Base-by-base conservation (phyloP, 2,329 filamentous ascomycete species). In the Pseudocercospora crystallina region DNA sequence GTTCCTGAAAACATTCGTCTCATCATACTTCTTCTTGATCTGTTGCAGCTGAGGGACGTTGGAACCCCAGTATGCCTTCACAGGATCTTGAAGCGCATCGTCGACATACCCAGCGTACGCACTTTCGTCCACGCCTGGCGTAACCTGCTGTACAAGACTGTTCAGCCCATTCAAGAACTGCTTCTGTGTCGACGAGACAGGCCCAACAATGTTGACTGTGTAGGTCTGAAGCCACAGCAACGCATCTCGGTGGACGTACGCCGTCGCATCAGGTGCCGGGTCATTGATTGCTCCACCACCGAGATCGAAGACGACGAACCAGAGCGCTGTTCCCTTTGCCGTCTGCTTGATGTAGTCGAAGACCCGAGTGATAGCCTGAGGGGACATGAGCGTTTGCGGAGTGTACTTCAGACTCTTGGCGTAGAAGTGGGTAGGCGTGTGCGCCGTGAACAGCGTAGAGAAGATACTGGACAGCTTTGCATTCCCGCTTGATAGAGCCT, bases 21-120 rank as follows among this genome's bases (percentile, higher is more conserved):
- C 58, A 41, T 70, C 67, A 31, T 67, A 68, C 52, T 63, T 65
- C 2, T 43, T 38, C 39, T 67, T 65, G 35, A 69, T 60, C 36
- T 34, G 9, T 49, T 68, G 56, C 44, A 70, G 37, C 47, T 46
- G 59, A 46, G 51, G 35, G n/a, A 68, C 15, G 47, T 68, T 68
- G 5, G 47, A 45, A n/a, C 57, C 59, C 10, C 60, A 61, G 43
- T 67, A 70, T 26, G 51, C 54, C 43, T 64, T 57, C 8, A 58
- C 58, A 26, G 56, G 52, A n/a, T 63, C 59, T 2, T 63, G 57
- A 31, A 69, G 60, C 32, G 61, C 66, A 52, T 66, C 57, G 35
- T 63, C 61, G 5, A 60, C 47, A 44, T 58, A 58, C 7, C 54
- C 52, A 20, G 53, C 45, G 36, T 52, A 57, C 29, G 50, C 55